phyloP scores from a whole-genome alignment of 371 early-diverging fungal species.

The Neoconidiobolus thromboides region DNA sequence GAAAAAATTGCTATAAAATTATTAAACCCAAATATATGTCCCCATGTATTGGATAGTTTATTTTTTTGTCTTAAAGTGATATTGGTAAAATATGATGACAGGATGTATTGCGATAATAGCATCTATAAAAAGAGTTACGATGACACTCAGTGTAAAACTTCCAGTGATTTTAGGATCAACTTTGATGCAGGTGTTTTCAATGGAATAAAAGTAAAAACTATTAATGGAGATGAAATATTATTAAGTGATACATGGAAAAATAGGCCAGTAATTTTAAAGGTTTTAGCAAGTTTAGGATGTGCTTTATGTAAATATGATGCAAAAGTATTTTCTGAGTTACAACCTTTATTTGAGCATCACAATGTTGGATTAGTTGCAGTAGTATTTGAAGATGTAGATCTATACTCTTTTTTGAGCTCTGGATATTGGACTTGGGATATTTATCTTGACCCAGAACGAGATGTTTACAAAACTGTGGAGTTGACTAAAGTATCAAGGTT shows the following conservation, averaged over 20 bases:
- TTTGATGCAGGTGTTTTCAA: not conserved
- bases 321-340: not conserved
- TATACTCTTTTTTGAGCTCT: not conserved
- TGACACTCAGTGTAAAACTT: no score
- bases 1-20: no score
- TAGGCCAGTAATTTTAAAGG: slow-evolving; percentile 3
- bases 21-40: no score
- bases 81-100: no score
- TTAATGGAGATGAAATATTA: not conserved
- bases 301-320: slow-evolving; percentile 3
- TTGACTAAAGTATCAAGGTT: not conserved
- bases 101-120: no score
- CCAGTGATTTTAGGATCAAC: no score
- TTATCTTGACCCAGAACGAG: not conserved
- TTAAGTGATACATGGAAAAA: not conserved
- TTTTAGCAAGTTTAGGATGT: slow-evolving; percentile 3
- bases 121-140: no score
- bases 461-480: not conserved
- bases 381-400: slow-evolving; percentile 2
- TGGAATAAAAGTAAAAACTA: not conserved
- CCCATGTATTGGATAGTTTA: no score
- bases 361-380: slow-evolving; percentile 2
- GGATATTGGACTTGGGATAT: slow-evolving; percentile 6
- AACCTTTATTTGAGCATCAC: not conserved
- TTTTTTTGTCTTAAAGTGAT: no score